Conservation (phyloP, 2,329 filamentous ascomycete species). For the Seiridium cupressi region DNA sequence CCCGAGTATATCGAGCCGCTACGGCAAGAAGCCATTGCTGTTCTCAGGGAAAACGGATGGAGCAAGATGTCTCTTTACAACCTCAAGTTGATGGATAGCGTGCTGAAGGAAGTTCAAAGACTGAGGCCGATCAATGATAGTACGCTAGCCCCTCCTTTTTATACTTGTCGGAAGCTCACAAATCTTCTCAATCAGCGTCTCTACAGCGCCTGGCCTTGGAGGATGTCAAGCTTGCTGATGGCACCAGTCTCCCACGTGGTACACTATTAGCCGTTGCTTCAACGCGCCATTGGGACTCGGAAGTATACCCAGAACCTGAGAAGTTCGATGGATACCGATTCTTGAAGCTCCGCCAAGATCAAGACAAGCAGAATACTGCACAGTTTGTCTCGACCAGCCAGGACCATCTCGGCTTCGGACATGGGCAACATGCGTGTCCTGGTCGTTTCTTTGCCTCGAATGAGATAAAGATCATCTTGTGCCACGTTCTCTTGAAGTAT, state of each 20-base stretch:
- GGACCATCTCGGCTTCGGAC: slow-evolving; percentile 33
- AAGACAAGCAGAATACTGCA: slow-evolving; percentile 27
- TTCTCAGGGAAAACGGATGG: slow-evolving; percentile 14
- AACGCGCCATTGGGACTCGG: slow-evolving; percentile 11
- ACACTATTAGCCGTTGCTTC: not conserved
- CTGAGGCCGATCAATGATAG: slow-evolving; percentile 18
- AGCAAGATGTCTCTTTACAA: slow-evolving; percentile 19
- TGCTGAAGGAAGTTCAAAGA: slow-evolving; percentile 23
- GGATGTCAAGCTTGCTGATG: not conserved
- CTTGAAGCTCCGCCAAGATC: slow-evolving; percentile 3
- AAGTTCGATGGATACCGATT: slow-evolving; percentile 1
- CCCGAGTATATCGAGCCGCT: slow-evolving; percentile 18
- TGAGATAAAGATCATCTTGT: slow-evolving; percentile 30
- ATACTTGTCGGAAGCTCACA: not conserved
- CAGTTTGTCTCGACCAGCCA: slow-evolving; percentile 34
- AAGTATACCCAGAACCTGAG: slow-evolving; percentile 15
- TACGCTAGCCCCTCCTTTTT: slow-evolving; percentile 1
- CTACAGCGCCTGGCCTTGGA: not conserved
- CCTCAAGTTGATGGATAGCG: slow-evolving; percentile 23
- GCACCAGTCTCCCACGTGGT: not conserved
- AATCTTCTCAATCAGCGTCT: not conserved
- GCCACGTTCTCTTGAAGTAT: slow-evolving; percentile 27
- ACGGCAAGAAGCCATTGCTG: slow-evolving; percentile 17
- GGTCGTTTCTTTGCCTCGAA: slow-evolving; percentile 31
- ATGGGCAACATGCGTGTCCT: slow-evolving; percentile 37